A percentile compares a stretch with the other conserved stretches of the same genome.
Evolutionary conservation across 768 basidiomycete species (phyloP).

Genomic region (Suillus subalutaceus): DNA sequence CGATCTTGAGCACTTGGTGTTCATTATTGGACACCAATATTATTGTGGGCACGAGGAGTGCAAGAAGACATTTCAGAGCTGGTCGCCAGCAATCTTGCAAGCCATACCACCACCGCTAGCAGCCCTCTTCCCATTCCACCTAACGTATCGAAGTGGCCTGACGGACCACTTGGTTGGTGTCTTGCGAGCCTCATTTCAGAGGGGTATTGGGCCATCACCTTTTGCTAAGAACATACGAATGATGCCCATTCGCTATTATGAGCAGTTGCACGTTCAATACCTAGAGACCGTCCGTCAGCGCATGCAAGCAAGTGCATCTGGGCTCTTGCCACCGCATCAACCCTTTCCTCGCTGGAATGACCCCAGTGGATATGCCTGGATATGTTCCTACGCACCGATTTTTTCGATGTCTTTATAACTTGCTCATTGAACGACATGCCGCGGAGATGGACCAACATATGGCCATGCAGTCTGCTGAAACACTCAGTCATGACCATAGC

Average conservation of each 20-base stretch:
- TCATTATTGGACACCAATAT: conserved; percentile 30
- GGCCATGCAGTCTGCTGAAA: conserved; percentile 22
- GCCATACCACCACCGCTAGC: conserved; percentile 24
- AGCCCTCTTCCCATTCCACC: conserved; percentile 24
- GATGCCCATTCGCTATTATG: conserved; percentile 23
- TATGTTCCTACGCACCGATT: conserved; percentile 6
- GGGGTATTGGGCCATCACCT: conserved; percentile 29
- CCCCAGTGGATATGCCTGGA: conserved; percentile 21
- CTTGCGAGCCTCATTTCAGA: conserved; percentile 23
- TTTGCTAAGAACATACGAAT: conserved; percentile 25
- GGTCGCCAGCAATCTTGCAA: conserved; percentile 26
- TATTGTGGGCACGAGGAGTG: conserved; percentile 18
- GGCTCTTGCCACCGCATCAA: conserved; percentile 5
- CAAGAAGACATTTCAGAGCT: conserved; percentile 29
- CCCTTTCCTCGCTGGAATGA: conserved; percentile 11
- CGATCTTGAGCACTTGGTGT: conserved; percentile 21
- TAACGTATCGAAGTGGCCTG: conserved; percentile 25
- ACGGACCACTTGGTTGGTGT: conserved; percentile 18
- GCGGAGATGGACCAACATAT: conserved; percentile 28
- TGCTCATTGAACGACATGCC: conserved; percentile 25
- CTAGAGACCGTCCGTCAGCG: neutral
- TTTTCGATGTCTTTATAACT: conserved; percentile 26
- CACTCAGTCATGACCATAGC: conserved; percentile 29
- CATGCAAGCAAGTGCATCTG: neutral
- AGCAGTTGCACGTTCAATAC: conserved; percentile 18